phyloP scores from a whole-genome alignment of 371 early-diverging fungal genomes.

The Nematocida sp. region DNA sequence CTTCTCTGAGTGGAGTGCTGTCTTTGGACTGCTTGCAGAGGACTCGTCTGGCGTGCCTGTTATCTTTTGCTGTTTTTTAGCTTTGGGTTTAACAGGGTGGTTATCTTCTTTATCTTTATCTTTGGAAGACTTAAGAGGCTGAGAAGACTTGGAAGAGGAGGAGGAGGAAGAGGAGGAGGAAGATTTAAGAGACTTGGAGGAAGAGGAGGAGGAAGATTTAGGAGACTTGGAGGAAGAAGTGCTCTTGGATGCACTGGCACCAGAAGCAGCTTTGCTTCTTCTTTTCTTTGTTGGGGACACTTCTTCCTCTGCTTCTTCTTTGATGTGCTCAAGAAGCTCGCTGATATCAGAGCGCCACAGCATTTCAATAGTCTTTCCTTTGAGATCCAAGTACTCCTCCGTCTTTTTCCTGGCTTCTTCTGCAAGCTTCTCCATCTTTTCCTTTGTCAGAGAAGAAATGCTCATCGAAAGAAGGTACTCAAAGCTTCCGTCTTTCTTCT shows the following conservation, averaged over 20 bases:
- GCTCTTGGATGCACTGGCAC: background rate
- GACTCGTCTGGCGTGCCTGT: too few species aligned
- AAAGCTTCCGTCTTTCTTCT: slow-evolving; percentile 70
- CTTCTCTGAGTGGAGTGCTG: too few species aligned
- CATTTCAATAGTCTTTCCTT: slow-evolving; percentile 69
- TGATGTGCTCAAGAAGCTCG: slow-evolving; percentile 32
- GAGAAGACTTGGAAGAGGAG: too few species aligned
- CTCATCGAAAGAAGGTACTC: slow-evolving; percentile 88
- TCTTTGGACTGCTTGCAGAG: too few species aligned
- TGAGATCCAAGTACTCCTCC: slow-evolving; percentile 70
- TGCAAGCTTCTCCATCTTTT: slow-evolving; percentile 76
- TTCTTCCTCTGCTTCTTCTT: background rate
- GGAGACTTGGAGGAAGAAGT: background rate
- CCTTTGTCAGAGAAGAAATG: slow-evolving; percentile 78
- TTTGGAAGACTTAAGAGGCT: background rate
- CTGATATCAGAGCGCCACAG: slow-evolving; percentile 82
- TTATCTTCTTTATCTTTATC: too few species aligned
- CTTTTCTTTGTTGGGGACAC: background rate
- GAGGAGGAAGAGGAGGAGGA: background rate
- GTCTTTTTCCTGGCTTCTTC: slow-evolving; percentile 70
- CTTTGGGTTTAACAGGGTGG: too few species aligned
- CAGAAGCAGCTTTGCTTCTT: background rate
- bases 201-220: background rate
- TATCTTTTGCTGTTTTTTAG: too few species aligned
- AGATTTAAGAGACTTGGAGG: background rate